Conservation (phyloP, 306 rosid genomes). For the Bauhinia variegata region DNA sequence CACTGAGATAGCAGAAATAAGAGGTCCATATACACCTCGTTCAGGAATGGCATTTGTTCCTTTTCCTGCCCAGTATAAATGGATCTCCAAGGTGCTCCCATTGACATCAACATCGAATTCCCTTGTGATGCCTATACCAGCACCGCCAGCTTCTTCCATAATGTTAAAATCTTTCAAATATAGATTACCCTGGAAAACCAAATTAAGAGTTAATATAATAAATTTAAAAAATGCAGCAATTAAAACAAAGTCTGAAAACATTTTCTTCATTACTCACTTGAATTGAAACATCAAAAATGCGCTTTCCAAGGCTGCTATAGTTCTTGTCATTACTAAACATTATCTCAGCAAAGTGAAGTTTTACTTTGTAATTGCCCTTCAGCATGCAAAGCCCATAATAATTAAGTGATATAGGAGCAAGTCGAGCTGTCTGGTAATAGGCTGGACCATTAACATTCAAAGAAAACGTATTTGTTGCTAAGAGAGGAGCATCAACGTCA, state of each 20-base stretch:
- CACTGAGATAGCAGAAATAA: constrained; percentile 74
- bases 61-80: constrained; percentile 81
- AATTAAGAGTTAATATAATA: not conserved
- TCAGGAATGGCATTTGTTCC: constrained; percentile 71
- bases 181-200: constrained; percentile 52
- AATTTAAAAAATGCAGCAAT: not conserved
- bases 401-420: constrained; percentile 66
- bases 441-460: constrained; percentile 38
- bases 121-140: constrained; percentile 44
- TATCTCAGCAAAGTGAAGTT: constrained; percentile 78
- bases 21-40: constrained; percentile 81
- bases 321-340: constrained; percentile 48
- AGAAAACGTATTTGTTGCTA: constrained; percentile 34
- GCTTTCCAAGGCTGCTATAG: constrained; percentile 55
- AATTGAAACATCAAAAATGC: constrained; percentile 72
- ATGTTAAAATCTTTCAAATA: constrained; percentile 62
- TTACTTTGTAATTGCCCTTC: constrained; percentile 68
- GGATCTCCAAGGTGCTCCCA: constrained; percentile 66
- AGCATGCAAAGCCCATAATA: constrained; percentile 74
- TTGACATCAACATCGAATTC: constrained; percentile 53
- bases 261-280: constrained; percentile 62
- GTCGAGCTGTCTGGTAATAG: constrained; percentile 55
- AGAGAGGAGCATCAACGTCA: not conserved
- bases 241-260: not conserved
- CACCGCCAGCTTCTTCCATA: constrained; percentile 64